Base-by-base conservation (phyloP, 345 rosid genomes). In the Aethionema arabicum region DNA sequence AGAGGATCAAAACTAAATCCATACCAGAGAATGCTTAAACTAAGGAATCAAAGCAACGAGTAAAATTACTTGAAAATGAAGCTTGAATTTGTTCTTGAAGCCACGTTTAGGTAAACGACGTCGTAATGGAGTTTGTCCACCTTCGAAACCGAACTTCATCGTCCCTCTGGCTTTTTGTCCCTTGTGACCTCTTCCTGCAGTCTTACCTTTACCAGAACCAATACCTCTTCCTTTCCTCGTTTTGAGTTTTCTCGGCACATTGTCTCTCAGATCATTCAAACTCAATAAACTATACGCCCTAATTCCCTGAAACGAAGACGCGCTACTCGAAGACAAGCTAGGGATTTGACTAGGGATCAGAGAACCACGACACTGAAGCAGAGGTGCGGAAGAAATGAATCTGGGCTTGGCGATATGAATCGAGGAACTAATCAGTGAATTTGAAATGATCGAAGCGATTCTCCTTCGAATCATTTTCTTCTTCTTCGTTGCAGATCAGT, bases 221-320 rank as follows among this genome's bases (percentile, higher is more conserved):
- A 90, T 93, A 14, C 99, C 99, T 65, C 99, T 83, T 3, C 97
- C 97, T 68, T 93, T 93, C 82, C 97, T 83, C 54, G 88, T 90
- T 80, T 80, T 87, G 71, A 82, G 90, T 81, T 93, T 93, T 78
- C 90, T 84, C n/a, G 97, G 96, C 27, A 87, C 74, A 38, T 76
- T 87, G 57, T 78, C 95, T 74, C 92, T 80, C 68, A 93, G 72
- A 73, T 93, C 99, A 70, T 93, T 93, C 77, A 93, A 74, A 74
- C 82, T 80, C 79, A 93, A 67, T 12, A 93, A 66, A 63, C 95
- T 90, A 38, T 78, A 92, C 30, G 79, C 68, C 63, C 93, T 78
- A 3, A 82, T 5, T 47, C 80, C 82, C 70, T 65, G 70, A 52
- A 64, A 54, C 53, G 69, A 72, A 35, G 75, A 43, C 12, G 39